These are phyloP conservation scores for Tetrahymena malaccensis DNA, from an alignment of 73 alveolate genomes.

Conservation along the genomic window DNA sequence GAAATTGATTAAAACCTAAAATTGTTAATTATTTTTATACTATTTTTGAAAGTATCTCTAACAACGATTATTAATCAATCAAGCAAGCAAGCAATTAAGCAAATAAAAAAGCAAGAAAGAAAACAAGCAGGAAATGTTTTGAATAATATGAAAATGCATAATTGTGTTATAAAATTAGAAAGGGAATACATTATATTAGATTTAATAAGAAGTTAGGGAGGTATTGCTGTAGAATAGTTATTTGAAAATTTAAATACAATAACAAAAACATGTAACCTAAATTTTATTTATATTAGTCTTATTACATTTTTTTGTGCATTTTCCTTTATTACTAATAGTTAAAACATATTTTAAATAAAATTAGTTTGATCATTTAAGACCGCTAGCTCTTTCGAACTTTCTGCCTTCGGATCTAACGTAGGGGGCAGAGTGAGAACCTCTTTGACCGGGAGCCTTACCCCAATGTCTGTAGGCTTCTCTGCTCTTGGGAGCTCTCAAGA, in stretches of 20 bases:
- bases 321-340: not conserved
- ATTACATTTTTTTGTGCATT: not conserved
- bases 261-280: not conserved
- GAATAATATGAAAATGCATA: not conserved
- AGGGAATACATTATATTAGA: not conserved
- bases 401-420: slow-evolving; percentile 53
- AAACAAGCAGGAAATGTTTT: not conserved
- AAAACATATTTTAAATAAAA: not conserved
- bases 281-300: not conserved
- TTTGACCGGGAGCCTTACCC: slow-evolving; percentile 90
- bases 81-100: too few relatives aligned
- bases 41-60: not conserved
- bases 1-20: not conserved
- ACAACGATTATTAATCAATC: too few relatives aligned
- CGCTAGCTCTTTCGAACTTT: slow-evolving; percentile 48
- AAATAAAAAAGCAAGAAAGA: too few relatives aligned
- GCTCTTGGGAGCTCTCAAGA: slow-evolving; percentile 89
- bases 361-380: not conserved
- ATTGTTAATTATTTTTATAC: not conserved
- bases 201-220: not conserved
- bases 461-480: slow-evolving; percentile 92
- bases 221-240: not conserved
- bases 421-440: slow-evolving; percentile 45
- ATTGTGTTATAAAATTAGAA: too few relatives aligned
- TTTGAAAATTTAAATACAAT: not conserved